A percentile compares a stretch with the other conserved stretches of the same genome.
Evolutionary conservation across 495 filamentous ascomycete species (phyloP).

Genomic region (Xylaria bambusicola): DNA sequence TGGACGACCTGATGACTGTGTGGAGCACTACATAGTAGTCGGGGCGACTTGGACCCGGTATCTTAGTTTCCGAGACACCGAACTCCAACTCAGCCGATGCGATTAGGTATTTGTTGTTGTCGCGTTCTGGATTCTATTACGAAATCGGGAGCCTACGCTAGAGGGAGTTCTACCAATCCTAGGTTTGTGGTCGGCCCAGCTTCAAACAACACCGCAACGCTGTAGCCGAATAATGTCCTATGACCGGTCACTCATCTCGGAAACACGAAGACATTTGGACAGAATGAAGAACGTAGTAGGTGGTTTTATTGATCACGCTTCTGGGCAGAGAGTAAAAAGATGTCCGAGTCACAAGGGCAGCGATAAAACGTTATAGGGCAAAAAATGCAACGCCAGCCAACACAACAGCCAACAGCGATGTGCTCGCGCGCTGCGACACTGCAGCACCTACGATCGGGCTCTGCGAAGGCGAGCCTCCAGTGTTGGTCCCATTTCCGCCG

Average conservation of each 20-base stretch:
- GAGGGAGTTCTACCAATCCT: neutral
- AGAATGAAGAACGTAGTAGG: neutral
- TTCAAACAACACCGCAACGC: too few species aligned
- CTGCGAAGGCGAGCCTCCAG: conserved; percentile 10
- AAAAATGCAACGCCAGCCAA: conserved; percentile 25
- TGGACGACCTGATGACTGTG: too few species aligned
- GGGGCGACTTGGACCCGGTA: neutral
- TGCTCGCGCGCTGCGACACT: conserved; percentile 23
- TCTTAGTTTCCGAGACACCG: conserved; percentile 28
- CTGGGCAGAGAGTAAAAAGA: neutral
- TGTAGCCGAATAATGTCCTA: too few species aligned
- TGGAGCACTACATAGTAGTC: conserved; percentile 18
- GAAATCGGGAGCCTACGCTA: conserved; percentile 5
- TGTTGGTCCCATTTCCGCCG: conserved; percentile 15
- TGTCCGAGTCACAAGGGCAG: neutral
- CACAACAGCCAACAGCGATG: conserved; percentile 21
- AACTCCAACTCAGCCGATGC: conserved; percentile 14
- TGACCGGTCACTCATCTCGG: neutral
- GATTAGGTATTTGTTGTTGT: conserved; percentile 10
- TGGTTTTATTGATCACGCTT: neutral
- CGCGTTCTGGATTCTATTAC: neutral
- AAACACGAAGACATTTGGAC: neutral
- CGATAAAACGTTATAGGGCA: conserved; percentile 19
- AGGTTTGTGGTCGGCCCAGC: neutral
- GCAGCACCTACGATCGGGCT: conserved; percentile 18